Evolutionary conservation across 768 basidiomycete species (phyloP).

Genomic region (Paxillus rubicundulus): DNA sequence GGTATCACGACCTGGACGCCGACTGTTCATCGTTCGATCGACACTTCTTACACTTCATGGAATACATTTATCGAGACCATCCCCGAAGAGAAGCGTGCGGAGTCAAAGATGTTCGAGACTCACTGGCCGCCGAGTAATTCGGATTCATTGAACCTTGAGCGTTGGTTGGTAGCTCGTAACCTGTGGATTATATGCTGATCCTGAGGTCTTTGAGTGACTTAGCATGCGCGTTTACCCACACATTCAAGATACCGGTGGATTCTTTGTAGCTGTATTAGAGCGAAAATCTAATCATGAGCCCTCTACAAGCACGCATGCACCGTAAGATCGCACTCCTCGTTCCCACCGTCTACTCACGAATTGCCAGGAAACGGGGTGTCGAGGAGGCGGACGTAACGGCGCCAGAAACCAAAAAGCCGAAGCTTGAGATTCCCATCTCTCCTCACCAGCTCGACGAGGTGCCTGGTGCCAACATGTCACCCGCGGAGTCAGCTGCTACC

Average conservation of each 20-base stretch:
- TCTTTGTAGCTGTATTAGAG: slow-evolving; percentile 91
- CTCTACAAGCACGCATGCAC: slow-evolving; percentile 4
- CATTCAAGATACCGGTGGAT: slow-evolving; percentile 94
- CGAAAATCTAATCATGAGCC: slow-evolving; percentile 33
- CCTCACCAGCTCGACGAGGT: slow-evolving; percentile 3
- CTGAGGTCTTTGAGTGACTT: background rate
- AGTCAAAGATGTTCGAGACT: slow-evolving; percentile 63
- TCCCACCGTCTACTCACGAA: background rate
- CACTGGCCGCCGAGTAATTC: slow-evolving; percentile 81
- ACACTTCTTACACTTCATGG: slow-evolving; percentile 56
- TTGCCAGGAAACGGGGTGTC: slow-evolving; percentile 44
- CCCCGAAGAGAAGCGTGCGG: slow-evolving; percentile 44
- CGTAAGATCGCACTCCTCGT: slow-evolving; percentile 8
- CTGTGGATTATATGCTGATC: background rate
- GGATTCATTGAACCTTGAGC: slow-evolving; percentile 56
- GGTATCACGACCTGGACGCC: slow-evolving; percentile 82
- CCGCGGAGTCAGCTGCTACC: background rate
- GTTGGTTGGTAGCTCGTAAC: slow-evolving; percentile 55
- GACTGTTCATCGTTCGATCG: slow-evolving; percentile 53
- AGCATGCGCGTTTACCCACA: slow-evolving; percentile 94
- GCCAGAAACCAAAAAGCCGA: slow-evolving; percentile 53
- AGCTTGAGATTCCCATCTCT: slow-evolving; percentile 31
- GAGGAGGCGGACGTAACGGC: slow-evolving; percentile 40
- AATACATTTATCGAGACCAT: slow-evolving; percentile 54
- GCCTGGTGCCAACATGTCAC: slow-evolving; percentile 6